A percentile compares a stretch with the other conserved stretches of the same genome.
These are phyloP conservation scores for Colletotrichum acutatum DNA, from an alignment of 2,329 filamentous ascomycete genomes.

Conservation along the genomic window DNA sequence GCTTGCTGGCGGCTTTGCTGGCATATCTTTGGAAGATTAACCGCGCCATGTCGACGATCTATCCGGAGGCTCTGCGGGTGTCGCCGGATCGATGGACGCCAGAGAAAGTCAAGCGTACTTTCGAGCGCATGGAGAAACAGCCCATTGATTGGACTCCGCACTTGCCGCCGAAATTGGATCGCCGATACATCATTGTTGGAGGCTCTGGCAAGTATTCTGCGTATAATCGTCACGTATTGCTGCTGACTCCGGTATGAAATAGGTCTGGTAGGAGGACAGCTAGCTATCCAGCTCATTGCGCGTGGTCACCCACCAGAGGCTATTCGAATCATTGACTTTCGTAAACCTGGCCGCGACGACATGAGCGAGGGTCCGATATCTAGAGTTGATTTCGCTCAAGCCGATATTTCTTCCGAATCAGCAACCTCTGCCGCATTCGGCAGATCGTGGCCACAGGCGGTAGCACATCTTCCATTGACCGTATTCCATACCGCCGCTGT, in stretches of 20 bases:
- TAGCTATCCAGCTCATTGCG: slow-evolving; percentile 63
- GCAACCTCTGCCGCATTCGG: slow-evolving; percentile 58
- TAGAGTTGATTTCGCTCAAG: slow-evolving; percentile 55
- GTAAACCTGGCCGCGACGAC: slow-evolving; percentile 53
- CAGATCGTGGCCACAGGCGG: slow-evolving; percentile 55
- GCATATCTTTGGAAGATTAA: slow-evolving; percentile 53
- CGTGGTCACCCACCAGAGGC: slow-evolving; percentile 61
- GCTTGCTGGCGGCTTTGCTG: slow-evolving; percentile 28
- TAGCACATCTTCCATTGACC: slow-evolving; percentile 59
- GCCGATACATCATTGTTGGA: slow-evolving; percentile 58
- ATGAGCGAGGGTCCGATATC: slow-evolving; percentile 49
- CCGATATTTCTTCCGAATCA: slow-evolving; percentile 60
- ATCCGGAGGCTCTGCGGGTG: slow-evolving; percentile 47
- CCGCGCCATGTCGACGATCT: slow-evolving; percentile 47
- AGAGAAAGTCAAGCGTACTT: slow-evolving; percentile 48
- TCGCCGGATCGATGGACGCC: slow-evolving; percentile 50
- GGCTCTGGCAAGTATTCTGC: slow-evolving; percentile 53
- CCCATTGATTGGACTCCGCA: slow-evolving; percentile 51
- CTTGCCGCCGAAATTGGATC: slow-evolving; percentile 52
- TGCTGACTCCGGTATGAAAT: background rate
- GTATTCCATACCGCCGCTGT: slow-evolving; percentile 68
- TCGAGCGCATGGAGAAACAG: slow-evolving; percentile 46
- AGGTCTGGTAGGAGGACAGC: slow-evolving; percentile 67
- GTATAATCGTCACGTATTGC: background rate
- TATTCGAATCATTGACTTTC: slow-evolving; percentile 66